Evolutionary conservation across 2,329 filamentous ascomycete genomes (phyloP).

Genomic region (Botrytis squamosa): DNA sequence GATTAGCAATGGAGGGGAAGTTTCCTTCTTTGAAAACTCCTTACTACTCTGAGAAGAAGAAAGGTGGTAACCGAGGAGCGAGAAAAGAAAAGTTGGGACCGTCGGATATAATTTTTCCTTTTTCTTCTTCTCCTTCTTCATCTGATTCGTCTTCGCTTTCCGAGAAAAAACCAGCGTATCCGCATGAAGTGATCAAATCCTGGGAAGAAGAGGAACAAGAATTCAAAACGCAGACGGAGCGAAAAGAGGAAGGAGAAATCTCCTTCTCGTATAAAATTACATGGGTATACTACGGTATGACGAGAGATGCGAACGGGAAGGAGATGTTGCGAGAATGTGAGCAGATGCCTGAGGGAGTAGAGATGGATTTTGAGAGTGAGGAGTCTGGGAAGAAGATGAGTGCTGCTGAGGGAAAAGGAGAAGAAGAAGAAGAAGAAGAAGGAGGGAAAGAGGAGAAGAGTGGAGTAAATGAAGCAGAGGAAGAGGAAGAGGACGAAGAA

Average conservation of each 20-base stretch:
- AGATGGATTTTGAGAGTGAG: not conserved
- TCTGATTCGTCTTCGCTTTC: not conserved
- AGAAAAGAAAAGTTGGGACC: not conserved
- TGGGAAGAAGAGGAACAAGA: not conserved
- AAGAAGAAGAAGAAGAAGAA: not conserved
- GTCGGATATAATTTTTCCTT: not conserved
- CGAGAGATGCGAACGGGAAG: not conserved
- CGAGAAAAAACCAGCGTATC: not conserved
- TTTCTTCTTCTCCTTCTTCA: not conserved
- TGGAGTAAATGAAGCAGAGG: not conserved
- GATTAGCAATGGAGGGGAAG: not conserved
- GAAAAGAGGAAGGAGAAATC: not conserved
- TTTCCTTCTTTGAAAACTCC: not conserved
- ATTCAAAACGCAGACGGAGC: not conserved
- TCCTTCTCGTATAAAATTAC: not conserved
- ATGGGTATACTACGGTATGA: not conserved
- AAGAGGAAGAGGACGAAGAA: not conserved
- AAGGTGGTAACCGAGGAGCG: no score
- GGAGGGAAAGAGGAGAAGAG: not conserved
- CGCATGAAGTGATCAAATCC: not conserved
- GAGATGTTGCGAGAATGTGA: not conserved
- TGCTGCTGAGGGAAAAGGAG: not conserved
- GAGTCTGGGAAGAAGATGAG: no score
- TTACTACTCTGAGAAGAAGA: no score
- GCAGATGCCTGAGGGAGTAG: not conserved